Evolutionary conservation across 768 basidiomycete species (phyloP), one percentile per base, ranked within the genome.

Genomic region (Amanita brunnescens): DNA sequence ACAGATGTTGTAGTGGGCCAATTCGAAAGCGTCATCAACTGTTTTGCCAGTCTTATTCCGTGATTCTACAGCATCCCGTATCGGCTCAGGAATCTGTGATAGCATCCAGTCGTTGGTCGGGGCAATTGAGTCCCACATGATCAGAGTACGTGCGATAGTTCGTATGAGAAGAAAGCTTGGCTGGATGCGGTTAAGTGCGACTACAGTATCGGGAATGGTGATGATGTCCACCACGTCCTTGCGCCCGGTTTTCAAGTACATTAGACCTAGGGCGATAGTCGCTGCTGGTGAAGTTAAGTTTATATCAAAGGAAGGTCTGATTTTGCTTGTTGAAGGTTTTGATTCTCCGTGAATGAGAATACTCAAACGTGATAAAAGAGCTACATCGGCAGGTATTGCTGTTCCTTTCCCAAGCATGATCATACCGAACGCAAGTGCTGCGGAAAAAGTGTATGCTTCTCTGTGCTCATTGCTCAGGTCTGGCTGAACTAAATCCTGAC

Each of bases 281-380:
- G 95, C 93, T 2, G 92, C 89, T 0, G 95, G 88, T 0, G 91
- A 91, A 0, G 95, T 96, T 46, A 97, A 74, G 57, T 88, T 92
- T 61, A 89, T 74, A 65, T 97, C 92, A 65, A 92, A 89, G 0
- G 75, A 67, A 14, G 71, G 70, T 5, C 68, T 61, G 2, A 52
- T 57, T 39, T 65, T 67, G 53, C 64, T 67, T 16, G 68, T 67
- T 13, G 66, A 58, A 32, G 68, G 64, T 42, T 74, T 74, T 5
- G 75, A 69, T 60, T 88, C 81, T 8, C 92, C 89, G 49, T 88
- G 85, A 42, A 95, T 77, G 30, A 92, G 75, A n/a, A 80, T 64
- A 34, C 79, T 81, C 41, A 97, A 67, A 23, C 83, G 80, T 29
- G 77, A 74, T 14, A 94, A 67, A 43, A 89, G 70, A 9, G 74